Conservation (phyloP, 805 yeast species). For the Scheffersomyces ergatensis region DNA sequence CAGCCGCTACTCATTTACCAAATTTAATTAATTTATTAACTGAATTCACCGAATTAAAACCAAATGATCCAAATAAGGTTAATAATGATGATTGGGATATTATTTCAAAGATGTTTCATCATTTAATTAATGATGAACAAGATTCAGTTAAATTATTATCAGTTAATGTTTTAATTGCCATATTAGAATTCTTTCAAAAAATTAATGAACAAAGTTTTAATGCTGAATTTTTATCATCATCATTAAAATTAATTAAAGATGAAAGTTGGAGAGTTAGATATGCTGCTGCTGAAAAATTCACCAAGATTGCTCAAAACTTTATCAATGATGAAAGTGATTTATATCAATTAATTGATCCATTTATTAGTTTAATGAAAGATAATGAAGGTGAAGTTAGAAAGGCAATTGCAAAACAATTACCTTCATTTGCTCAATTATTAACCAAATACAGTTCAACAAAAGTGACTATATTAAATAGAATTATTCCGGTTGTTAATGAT, state of each 20-base stretch:
- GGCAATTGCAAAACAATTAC: constrained; percentile 89
- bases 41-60: constrained; percentile 40
- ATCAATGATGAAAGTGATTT: constrained; percentile 54
- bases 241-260: constrained; percentile 75
- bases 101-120: constrained; percentile 78
- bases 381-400: constrained; percentile 96
- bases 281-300: constrained; percentile 95
- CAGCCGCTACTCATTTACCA: constrained; percentile 87
- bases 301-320: constrained; percentile 65
- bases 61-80: constrained; percentile 31
- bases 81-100: constrained; percentile 70
- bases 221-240: constrained; percentile 59
- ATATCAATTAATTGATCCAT: constrained; percentile 63
- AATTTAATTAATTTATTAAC: constrained; percentile 57
- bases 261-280: constrained; percentile 98
- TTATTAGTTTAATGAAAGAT: constrained; percentile 79
- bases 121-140: constrained; percentile 79
- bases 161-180: constrained; percentile 83
- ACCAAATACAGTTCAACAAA: constrained; percentile 30
- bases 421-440: constrained; percentile 63
- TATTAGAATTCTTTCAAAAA: constrained; percentile 64
- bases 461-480: constrained; percentile 58
- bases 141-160: constrained; percentile 92
- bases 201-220: constrained; percentile 58
- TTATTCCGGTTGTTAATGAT: constrained; percentile 80